Evolutionary conservation across 805 yeast species (phyloP).

Genomic region (Osmozyma mogii): DNA sequence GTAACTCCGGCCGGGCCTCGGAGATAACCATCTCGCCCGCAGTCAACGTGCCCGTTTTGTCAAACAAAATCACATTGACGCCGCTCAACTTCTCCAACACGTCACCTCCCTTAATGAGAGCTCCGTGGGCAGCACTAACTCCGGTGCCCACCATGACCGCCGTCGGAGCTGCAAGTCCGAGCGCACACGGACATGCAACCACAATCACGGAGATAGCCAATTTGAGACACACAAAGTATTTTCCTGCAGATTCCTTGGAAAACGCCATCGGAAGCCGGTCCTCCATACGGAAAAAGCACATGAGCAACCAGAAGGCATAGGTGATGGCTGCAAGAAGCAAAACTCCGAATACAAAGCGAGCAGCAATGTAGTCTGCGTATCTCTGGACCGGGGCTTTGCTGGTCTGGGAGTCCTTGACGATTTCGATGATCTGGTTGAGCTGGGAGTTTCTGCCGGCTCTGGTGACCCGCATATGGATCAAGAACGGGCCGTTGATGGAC

Average conservation of each 20-base stretch:
- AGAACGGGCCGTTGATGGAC: conserved; percentile 74
- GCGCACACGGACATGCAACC: conserved; percentile 98
- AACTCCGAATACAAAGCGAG: conserved; percentile 76
- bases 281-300: conserved; percentile 17
- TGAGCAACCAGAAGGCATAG: conserved; percentile 37
- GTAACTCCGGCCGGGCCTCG: neutral
- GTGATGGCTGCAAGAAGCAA: conserved; percentile 56
- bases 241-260: conserved; percentile 40
- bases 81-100: conserved; percentile 66
- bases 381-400: conserved; percentile 86
- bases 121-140: conserved; percentile 84
- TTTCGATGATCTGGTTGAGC: conserved; percentile 74
- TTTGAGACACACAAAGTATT: conserved; percentile 60
- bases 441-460: conserved; percentile 79
- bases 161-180: conserved; percentile 96
- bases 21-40: conserved; percentile 61
- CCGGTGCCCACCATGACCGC: conserved; percentile 99
- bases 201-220: conserved; percentile 88
- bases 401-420: conserved; percentile 86
- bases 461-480: conserved; percentile 59
- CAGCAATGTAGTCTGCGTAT: conserved; percentile 77
- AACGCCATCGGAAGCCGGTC: conserved; percentile 41
- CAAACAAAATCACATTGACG: conserved; percentile 67
- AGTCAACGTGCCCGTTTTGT: conserved; percentile 94
- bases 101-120: conserved; percentile 89